Percentiles rank a stretch among this genome's conserved stretches.
phyloP scores from a whole-genome alignment of 148 eudicot species.

The Rhododendron griersonianum region DNA sequence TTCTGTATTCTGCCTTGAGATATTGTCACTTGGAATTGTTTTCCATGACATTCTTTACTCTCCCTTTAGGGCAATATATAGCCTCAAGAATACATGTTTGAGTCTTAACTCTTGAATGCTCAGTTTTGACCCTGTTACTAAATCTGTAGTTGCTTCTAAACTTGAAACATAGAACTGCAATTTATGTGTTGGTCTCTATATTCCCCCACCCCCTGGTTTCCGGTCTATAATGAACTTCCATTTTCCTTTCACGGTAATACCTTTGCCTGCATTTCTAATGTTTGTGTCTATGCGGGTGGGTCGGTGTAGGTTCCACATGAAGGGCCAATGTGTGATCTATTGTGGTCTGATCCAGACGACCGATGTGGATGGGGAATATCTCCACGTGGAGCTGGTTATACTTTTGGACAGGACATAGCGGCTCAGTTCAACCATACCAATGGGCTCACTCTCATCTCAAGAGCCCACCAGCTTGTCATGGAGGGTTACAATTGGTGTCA shows the following conservation, averaged over 20 bases:
- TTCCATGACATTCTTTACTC: neutral
- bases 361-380: conserved; percentile 99
- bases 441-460: conserved; percentile 80
- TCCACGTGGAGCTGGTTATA: conserved; percentile 98
- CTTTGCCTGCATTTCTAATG: neutral
- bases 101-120: neutral
- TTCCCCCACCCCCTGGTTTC: neutral
- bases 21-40: neutral
- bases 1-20: neutral
- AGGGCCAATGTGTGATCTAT: conserved; percentile 98
- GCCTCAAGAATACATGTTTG: neutral
- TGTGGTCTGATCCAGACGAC: conserved; percentile 99
- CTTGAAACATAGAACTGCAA: neutral
- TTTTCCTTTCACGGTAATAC: neutral
- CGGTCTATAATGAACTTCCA: neutral
- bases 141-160: neutral
- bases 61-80: neutral
- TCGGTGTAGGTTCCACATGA: conserved; percentile 82
- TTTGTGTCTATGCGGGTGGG: neutral
- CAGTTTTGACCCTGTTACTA: neutral
- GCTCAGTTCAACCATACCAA: conserved; percentile 83
- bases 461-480: conserved; percentile 99
- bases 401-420: conserved; percentile 95
- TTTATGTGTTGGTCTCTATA: neutral
- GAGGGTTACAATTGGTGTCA: conserved; percentile 97